A percentile compares a stretch with the other conserved stretches of the same genome.
Conservation (phyloP, 2,329 filamentous ascomycete species). For the Phoma sp. region DNA sequence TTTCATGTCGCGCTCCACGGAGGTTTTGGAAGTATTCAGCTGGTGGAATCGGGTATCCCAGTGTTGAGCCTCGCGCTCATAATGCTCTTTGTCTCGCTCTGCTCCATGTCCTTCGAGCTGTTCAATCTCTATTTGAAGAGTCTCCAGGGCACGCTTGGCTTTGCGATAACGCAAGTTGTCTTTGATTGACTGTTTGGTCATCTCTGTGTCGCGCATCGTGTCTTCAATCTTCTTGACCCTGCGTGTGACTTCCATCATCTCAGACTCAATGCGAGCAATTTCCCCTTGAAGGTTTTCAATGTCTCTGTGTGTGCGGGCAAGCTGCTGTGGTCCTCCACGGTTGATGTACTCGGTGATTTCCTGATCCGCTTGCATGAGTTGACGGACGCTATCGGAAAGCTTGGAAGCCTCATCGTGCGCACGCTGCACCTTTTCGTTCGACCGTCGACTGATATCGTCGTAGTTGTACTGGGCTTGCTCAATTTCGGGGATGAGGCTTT, state of each 20-base stretch:
- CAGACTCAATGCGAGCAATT: constrained; percentile 69
- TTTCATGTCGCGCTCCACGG: constrained; percentile 77
- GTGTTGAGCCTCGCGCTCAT: constrained; percentile 70
- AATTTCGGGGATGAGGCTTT: constrained; percentile 76
- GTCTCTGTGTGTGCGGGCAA: constrained; percentile 72
- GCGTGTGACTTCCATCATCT: constrained; percentile 69
- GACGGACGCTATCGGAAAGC: constrained; percentile 75
- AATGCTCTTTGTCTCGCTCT: constrained; percentile 78
- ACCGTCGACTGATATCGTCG: constrained; percentile 76
- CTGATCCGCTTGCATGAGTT: constrained; percentile 74
- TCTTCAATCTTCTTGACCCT: constrained; percentile 79
- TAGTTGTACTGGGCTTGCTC: constrained; percentile 75
- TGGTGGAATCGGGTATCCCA: constrained; percentile 72
- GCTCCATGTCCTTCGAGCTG: constrained; percentile 80
- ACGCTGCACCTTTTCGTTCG: constrained; percentile 73
- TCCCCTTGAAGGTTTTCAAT: constrained; percentile 71
- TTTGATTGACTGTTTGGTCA: constrained; percentile 82
- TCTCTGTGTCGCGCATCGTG: constrained; percentile 78
- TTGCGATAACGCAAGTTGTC: constrained; percentile 90
- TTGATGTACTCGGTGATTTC: constrained; percentile 83
- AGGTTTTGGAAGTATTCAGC: constrained; percentile 73
- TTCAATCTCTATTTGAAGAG: constrained; percentile 71
- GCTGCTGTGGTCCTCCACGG: constrained; percentile 73
- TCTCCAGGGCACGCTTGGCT: constrained; percentile 70
- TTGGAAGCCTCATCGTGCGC: constrained; percentile 73